phyloP scores from a whole-genome alignment of 2,329 filamentous ascomycete genomes.

The Dactylellina leptospora region DNA sequence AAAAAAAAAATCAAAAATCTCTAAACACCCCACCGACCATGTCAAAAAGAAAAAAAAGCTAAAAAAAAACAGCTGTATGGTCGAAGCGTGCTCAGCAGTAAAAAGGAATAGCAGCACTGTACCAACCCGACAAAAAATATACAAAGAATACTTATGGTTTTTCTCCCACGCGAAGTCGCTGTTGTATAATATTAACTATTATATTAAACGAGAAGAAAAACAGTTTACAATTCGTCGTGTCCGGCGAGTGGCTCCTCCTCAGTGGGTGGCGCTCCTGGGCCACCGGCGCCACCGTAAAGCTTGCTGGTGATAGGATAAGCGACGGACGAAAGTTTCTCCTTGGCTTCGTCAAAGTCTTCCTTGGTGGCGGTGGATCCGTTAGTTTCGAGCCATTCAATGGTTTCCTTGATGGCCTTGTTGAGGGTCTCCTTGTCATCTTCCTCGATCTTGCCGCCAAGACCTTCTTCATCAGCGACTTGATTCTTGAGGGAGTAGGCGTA shows the following conservation, averaged over 20 bases:
- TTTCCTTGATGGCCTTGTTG: slow-evolving; percentile 94
- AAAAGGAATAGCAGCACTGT: background rate
- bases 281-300: slow-evolving; percentile 79
- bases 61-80: background rate
- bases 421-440: slow-evolving; percentile 98
- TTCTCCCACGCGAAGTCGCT: background rate
- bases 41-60: background rate
- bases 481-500: slow-evolving; percentile 99
- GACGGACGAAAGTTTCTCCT: slow-evolving; percentile 96
- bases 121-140: background rate
- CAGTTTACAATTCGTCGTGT: slow-evolving; percentile 80
- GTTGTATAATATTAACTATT: slow-evolving; percentile 1
- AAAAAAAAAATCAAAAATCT: background rate
- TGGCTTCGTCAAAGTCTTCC: slow-evolving; percentile 99
- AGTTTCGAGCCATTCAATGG: slow-evolving; percentile 95
- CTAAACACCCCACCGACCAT: too few relatives aligned
- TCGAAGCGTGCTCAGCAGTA: too few relatives aligned
- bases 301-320: slow-evolving; percentile 99
- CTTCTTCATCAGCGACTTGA: slow-evolving; percentile 96
- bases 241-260: slow-evolving; percentile 75
- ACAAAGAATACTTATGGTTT: too few relatives aligned
- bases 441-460: slow-evolving; percentile 96
- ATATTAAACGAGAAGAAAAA: slow-evolving; percentile 49
- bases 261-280: slow-evolving; percentile 64
- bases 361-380: slow-evolving; percentile 77